A percentile compares a stretch with the other conserved stretches of the same genome.
These are phyloP conservation scores for Candida ficus DNA, from an alignment of 805 yeast species.

Conservation along the genomic window DNA sequence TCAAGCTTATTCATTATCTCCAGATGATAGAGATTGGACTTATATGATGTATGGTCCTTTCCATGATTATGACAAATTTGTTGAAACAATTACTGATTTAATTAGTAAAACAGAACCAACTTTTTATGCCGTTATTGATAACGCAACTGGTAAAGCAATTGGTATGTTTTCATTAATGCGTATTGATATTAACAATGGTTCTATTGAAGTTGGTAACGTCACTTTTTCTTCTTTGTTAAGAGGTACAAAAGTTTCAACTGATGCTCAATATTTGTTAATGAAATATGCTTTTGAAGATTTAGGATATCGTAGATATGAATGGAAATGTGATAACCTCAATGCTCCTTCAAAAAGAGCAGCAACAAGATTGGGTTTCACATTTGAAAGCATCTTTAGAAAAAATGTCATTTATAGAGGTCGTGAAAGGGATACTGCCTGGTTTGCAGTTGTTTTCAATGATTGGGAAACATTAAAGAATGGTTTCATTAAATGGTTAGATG, in stretches of 20 bases:
- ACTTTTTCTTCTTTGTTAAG: not conserved
- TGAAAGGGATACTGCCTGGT: conserved; percentile 7
- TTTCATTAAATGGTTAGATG: not conserved
- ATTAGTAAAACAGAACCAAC: not conserved
- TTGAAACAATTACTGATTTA: not conserved
- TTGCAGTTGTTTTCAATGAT: not conserved
- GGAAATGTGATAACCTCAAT: conserved; percentile 7
- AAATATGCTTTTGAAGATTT: conserved; percentile 2
- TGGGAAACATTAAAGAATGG: not conserved
- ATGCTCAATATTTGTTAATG: conserved; percentile 6
- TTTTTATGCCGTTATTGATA: conserved; percentile 2
- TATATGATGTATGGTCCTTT: conserved; percentile 4
- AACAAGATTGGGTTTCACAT: conserved; percentile 3
- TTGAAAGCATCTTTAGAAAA: conserved; percentile 2
- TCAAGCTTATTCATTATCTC: not conserved
- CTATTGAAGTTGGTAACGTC: conserved; percentile 5
- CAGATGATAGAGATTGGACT: not conserved
- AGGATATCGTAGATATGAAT: conserved; percentile 7
- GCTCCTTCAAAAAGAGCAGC: conserved; percentile 5
- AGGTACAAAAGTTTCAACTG: not conserved
- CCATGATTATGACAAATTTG: not conserved
- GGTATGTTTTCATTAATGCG: conserved; percentile 3
- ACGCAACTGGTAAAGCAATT: not conserved
- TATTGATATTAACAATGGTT: not conserved
- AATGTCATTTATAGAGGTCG: conserved; percentile 2